A percentile compares a stretch with the other conserved stretches of the same genome.
Evolutionary conservation across 345 rosid species (phyloP).

Genomic region (Camelina neglecta): DNA sequence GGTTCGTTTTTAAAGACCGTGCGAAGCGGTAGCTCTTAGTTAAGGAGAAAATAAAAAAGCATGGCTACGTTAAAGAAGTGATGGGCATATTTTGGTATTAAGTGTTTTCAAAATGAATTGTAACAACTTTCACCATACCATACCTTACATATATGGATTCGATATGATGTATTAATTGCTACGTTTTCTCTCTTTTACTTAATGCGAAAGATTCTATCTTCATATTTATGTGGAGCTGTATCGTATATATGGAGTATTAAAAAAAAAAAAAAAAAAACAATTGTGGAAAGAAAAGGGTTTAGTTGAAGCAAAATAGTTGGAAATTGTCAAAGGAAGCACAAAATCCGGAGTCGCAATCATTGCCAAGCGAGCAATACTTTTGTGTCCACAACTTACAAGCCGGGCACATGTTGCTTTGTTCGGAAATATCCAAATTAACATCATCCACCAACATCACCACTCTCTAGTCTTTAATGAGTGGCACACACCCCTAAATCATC

Average conservation of each 20-base stretch:
- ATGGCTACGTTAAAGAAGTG: neutral
- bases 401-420: constrained; percentile 6
- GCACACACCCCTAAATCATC: neutral
- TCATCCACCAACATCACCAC: neutral
- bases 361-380: neutral
- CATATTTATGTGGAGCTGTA: neutral
- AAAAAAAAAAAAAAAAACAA: neutral
- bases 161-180: neutral
- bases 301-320: neutral
- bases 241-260: neutral
- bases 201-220: constrained; percentile 5
- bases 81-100: neutral
- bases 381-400: neutral
- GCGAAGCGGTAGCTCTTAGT: constrained; percentile 25
- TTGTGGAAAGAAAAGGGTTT: neutral
- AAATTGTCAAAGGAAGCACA: constrained; percentile 25
- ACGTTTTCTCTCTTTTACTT: neutral
- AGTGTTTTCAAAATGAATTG: neutral
- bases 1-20: constrained; percentile 53
- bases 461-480: neutral
- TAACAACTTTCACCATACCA: constrained; percentile 4
- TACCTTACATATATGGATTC: constrained; percentile 1
- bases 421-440: neutral
- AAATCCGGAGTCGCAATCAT: neutral
- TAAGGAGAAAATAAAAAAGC: neutral